Evolutionary conservation across 208 protist genomes (phyloP).

Genomic region (Histomonas meleagridis): DNA sequence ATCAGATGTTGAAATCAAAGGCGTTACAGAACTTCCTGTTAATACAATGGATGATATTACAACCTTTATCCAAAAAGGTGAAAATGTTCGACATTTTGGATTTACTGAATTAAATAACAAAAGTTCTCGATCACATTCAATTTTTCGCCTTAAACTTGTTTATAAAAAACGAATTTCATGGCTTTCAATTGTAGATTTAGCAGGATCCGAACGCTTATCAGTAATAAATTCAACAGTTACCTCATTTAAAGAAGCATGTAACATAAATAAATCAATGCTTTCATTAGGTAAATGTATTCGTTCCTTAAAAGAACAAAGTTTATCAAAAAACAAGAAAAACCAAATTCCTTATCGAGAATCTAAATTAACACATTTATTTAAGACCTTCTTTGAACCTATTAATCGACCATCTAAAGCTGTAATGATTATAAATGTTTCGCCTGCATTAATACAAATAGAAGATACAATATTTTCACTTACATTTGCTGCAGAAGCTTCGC

Average conservation of each 20-base stretch:
- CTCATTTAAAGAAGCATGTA: slow-evolving; percentile 29
- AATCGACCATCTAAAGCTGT: not conserved
- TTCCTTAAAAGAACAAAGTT: not conserved
- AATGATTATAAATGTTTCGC: slow-evolving; percentile 32
- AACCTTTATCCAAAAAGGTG: not conserved
- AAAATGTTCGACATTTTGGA: not conserved
- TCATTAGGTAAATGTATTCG: not conserved
- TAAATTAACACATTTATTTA: slow-evolving; percentile 1
- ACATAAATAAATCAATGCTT: slow-evolving; percentile 30
- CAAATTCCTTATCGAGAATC: slow-evolving; percentile 28
- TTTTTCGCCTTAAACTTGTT: not conserved
- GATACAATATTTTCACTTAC: not conserved
- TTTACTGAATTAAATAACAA: not conserved
- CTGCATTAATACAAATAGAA: not conserved
- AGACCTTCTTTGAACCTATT: slow-evolving; percentile 26
- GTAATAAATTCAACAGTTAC: not conserved
- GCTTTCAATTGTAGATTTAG: slow-evolving; percentile 12
- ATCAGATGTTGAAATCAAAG: slow-evolving; percentile 13
- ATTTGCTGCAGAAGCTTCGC: not conserved
- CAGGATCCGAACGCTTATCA: not conserved
- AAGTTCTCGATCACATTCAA: not conserved
- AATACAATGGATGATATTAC: not conserved
- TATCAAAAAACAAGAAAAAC: not conserved
- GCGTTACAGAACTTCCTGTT: not conserved
- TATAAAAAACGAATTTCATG: not conserved